Evolutionary conservation across 2,329 filamentous ascomycete species (phyloP).

Genomic region (Mycosphaerella sp.): DNA sequence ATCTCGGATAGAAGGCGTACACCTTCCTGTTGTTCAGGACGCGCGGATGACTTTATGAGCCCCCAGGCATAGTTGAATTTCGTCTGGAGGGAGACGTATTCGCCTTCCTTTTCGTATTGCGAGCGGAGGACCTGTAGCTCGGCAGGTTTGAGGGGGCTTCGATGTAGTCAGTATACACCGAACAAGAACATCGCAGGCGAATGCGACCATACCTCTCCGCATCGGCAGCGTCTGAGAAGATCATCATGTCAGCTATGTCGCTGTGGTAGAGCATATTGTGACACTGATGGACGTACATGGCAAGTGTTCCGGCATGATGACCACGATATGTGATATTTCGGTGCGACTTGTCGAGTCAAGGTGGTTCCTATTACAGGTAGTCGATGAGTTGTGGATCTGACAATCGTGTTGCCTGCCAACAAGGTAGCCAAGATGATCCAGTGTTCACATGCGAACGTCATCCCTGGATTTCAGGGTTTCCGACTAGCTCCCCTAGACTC

Average conservation of each 20-base stretch:
- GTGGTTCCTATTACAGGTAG: background rate
- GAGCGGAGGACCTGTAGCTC: constrained; percentile 88
- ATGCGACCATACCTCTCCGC: constrained; percentile 68
- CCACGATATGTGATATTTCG: background rate
- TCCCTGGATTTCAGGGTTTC: background rate
- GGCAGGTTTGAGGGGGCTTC: constrained; percentile 77
- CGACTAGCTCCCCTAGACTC: background rate
- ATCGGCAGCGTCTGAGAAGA: constrained; percentile 77
- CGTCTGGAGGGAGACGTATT: constrained; percentile 93
- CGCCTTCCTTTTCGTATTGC: constrained; percentile 96
- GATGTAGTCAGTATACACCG: background rate
- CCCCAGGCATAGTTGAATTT: constrained; percentile 99
- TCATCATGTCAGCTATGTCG: constrained; percentile 24
- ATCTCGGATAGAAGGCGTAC: constrained; percentile 47
- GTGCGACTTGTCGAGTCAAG: background rate
- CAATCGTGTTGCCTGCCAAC: constrained; percentile 10
- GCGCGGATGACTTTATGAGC: constrained; percentile 83
- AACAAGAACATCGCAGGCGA: background rate
- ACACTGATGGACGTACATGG: constrained; percentile 39
- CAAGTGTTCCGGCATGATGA: constrained; percentile 37
- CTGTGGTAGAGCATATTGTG: background rate
- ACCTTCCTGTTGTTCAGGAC: constrained; percentile 52
- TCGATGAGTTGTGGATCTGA: background rate
- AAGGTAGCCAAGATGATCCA: constrained; percentile 6
- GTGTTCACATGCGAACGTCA: constrained; percentile 11